Conservation (phyloP, 1,284 basidiomycete species). For the Cerioporus squamosus region DNA sequence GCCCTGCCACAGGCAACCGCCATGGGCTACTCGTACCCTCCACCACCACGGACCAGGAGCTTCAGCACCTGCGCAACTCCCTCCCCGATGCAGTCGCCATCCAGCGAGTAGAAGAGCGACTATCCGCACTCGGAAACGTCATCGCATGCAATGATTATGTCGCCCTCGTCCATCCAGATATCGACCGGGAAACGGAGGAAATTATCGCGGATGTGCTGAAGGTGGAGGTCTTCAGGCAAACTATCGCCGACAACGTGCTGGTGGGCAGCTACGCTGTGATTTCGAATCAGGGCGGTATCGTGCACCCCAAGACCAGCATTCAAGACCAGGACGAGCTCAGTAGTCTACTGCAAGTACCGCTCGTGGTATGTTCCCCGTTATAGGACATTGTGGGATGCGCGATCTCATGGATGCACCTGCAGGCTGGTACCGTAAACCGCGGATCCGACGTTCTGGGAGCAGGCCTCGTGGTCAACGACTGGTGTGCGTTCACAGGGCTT, state of each 20-base stretch:
- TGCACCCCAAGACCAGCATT: constrained; percentile 96
- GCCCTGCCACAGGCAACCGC: constrained; percentile 69
- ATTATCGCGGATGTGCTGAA: constrained; percentile 99
- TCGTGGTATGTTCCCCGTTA: constrained; percentile 71
- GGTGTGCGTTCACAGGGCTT: constrained; percentile 96
- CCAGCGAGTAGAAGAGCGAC: constrained; percentile 95
- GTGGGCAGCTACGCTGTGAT: constrained; percentile 96
- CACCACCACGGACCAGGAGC: constrained; percentile 96
- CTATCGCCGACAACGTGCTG: constrained; percentile 94
- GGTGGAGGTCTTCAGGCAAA: constrained; percentile 99
- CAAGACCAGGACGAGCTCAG: constrained; percentile 98
- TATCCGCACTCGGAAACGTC: constrained; percentile 97
- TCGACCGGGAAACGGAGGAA: constrained; percentile 99
- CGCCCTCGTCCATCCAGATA: constrained; percentile 95
- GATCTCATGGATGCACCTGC: constrained; percentile 2
- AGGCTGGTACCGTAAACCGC: constrained; percentile 98
- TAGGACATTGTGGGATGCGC: background rate
- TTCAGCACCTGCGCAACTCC: constrained; percentile 97
- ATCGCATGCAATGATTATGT: constrained; percentile 99
- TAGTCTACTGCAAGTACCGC: constrained; percentile 91
- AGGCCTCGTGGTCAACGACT: constrained; percentile 98
- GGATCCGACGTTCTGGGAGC: constrained; percentile 98
- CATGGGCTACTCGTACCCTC: constrained; percentile 96
- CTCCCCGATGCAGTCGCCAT: constrained; percentile 91
- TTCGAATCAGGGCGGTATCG: constrained; percentile 95